phyloP scores from a whole-genome alignment of 208 protist species.

The Acanthamoeba royreba region DNA sequence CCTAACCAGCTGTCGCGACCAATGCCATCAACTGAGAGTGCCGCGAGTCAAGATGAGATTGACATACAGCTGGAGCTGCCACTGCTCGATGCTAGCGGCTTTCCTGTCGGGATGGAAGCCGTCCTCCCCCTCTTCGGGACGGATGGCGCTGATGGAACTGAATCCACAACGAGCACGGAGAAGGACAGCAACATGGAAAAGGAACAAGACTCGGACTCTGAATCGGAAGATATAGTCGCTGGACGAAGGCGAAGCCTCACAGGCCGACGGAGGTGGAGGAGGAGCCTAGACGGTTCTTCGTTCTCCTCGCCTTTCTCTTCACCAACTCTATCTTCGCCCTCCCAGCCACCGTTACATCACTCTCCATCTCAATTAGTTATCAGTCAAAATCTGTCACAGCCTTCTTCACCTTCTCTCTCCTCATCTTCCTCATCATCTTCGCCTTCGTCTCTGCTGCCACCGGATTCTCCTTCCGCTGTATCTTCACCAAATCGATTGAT shows the following conservation, averaged over 20 bases:
- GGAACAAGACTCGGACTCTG: not conserved
- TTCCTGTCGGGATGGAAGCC: too few relatives aligned
- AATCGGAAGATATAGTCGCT: not conserved
- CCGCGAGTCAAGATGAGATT: too few relatives aligned
- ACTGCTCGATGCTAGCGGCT: too few relatives aligned
- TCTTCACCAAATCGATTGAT: not conserved
- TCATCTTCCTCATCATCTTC: not conserved
- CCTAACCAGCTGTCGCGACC: not conserved
- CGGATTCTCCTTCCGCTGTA: not conserved
- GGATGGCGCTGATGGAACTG: not conserved
- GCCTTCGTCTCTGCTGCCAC: not conserved
- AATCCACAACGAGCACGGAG: too few relatives aligned
- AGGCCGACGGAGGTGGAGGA: not conserved
- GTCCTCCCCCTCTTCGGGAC: too few relatives aligned
- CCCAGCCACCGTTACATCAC: not conserved
- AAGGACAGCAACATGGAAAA: not conserved
- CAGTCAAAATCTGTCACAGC: not conserved
- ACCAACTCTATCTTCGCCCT: not conserved
- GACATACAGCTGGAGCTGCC: too few relatives aligned
- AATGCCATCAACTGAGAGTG: not conserved
- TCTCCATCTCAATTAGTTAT: not conserved
- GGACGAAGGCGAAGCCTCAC: not conserved
- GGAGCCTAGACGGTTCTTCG: conserved; percentile 6
- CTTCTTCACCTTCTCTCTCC: not conserved
- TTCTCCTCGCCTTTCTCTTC: not conserved